Conservation (phyloP, 108 stramenopile genomes). For the Schizochytrium sp. region DNA sequence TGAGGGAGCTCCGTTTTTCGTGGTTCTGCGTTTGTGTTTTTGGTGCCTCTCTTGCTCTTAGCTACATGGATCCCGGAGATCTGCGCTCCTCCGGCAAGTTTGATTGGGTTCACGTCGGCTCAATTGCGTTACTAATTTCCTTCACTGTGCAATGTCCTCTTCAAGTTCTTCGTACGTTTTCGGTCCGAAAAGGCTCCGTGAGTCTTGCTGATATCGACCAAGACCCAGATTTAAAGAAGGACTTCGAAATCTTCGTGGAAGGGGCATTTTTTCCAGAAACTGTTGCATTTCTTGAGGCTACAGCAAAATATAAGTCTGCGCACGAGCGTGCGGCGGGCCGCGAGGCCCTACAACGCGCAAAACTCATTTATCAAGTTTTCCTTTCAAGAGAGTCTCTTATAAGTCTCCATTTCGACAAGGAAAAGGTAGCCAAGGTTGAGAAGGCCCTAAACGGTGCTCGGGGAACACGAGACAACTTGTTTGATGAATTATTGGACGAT, state of each 20-base stretch:
- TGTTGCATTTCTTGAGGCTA: conserved; percentile 24
- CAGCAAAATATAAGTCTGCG: background rate
- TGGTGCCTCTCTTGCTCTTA: background rate
- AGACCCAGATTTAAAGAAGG: background rate
- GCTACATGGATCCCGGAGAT: conserved; percentile 38
- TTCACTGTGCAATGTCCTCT: conserved; percentile 29
- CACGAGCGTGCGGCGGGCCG: conserved; percentile 27
- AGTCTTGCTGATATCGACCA: background rate
- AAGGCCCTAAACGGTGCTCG: background rate
- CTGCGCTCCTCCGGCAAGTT: background rate
- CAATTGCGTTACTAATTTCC: background rate
- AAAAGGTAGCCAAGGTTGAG: background rate
- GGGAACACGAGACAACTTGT: conserved; percentile 9
- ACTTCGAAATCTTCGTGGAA: conserved; percentile 32
- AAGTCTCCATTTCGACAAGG: background rate
- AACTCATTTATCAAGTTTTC: background rate
- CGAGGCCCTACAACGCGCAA: conserved; percentile 14
- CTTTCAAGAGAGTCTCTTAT: background rate
- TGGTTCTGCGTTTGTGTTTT: background rate
- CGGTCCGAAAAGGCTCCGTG: background rate
- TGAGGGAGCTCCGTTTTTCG: background rate
- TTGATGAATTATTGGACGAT: background rate
- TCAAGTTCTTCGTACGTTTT: conserved; percentile 20
- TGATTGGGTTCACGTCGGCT: conserved; percentile 16
- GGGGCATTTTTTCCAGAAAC: background rate